These are phyloP conservation scores for Combretum micranthum DNA, from an alignment of 345 rosid genomes.

Conservation along the genomic window DNA sequence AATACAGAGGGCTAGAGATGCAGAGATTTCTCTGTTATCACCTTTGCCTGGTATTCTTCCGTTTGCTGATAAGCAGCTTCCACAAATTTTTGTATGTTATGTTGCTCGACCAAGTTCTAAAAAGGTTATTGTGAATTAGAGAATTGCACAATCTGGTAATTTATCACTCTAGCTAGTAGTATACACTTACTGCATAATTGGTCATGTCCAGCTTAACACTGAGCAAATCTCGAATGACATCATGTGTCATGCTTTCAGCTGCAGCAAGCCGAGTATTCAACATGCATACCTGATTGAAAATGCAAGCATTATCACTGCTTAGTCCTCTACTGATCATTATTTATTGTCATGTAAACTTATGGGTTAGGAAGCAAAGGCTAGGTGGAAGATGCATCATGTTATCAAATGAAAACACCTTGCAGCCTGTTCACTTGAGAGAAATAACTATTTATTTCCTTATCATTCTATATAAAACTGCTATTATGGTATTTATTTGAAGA, in stretches of 20 bases:
- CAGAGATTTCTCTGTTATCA: slow-evolving; percentile 10
- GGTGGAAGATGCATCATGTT: no score
- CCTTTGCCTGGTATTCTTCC: slow-evolving; percentile 68
- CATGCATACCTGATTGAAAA: slow-evolving; percentile 50
- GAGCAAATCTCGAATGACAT: slow-evolving; percentile 88
- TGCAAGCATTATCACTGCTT: slow-evolving; percentile 12
- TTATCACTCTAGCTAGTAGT: not conserved
- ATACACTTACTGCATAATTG: slow-evolving; percentile 73
- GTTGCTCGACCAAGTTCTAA: slow-evolving; percentile 76
- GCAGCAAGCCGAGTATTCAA: slow-evolving; percentile 79
- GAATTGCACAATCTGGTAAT: slow-evolving; percentile 6
- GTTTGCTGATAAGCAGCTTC: slow-evolving; percentile 62
- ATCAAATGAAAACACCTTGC: no score
- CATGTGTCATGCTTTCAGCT: slow-evolving; percentile 96
- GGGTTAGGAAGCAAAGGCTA: no score
- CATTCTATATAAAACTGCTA: no score
- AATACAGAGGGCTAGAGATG: not conserved
- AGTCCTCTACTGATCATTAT: not conserved
- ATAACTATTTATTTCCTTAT: no score
- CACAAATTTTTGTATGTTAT: slow-evolving; percentile 56
- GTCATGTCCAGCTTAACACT: slow-evolving; percentile 83
- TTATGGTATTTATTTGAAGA: no score
- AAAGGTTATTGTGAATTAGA: slow-evolving; percentile 13
- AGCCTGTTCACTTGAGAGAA: no score
- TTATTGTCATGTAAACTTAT: no score